Base-by-base conservation (phyloP, 2,329 filamentous ascomycete species). In the Aspergillus caelatus region DNA sequence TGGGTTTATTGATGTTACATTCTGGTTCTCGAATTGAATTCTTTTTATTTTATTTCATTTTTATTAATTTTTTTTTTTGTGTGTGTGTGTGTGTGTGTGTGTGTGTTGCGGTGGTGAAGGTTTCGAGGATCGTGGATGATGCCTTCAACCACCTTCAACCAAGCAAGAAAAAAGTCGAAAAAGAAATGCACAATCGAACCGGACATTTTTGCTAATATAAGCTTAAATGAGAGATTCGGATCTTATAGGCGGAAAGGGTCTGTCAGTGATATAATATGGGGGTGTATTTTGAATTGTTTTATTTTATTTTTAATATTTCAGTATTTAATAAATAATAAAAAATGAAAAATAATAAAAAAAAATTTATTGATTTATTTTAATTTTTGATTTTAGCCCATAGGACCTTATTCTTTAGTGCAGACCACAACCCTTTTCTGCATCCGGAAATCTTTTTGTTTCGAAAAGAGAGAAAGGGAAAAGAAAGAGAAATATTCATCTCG, bases 381-480 rank as follows among this genome's bases (percentile, higher is more conserved):
- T 59, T 39, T 39, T 26, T 66, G 71, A 50, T 36, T 58, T 63
- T 62, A 43, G 50, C 53, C 67, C 68, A 61, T 63, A 70, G 67
- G 65, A 65, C 62, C 64, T 62, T 64, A 67, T 65, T 64, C 65
- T 65, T 71, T 69, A 67, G 52, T 71, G 65, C 64, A 68, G 67
- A 63, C 66, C 61, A 67, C 26, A 64, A 41, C 39, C 61, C 41
- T 4, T 26, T 26, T n/a, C 28, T 52, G 46, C 26, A 3, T 7
- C 46, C 23, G 48, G 28, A 19, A n/a, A 10, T 30, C 21, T 41
- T 39, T 59, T 43, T 54, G 28, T 28, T 36, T 32, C 26, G 36
- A 19, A 36, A 41, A 41, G 39, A 41, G 16, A 41, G 19, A 12
- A 53, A 53, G 7, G 5, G 14, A 32, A 16, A 16, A 19, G 21